phyloP scores from a whole-genome alignment of 805 yeast species.

The Danielozyma ontarioensis region DNA sequence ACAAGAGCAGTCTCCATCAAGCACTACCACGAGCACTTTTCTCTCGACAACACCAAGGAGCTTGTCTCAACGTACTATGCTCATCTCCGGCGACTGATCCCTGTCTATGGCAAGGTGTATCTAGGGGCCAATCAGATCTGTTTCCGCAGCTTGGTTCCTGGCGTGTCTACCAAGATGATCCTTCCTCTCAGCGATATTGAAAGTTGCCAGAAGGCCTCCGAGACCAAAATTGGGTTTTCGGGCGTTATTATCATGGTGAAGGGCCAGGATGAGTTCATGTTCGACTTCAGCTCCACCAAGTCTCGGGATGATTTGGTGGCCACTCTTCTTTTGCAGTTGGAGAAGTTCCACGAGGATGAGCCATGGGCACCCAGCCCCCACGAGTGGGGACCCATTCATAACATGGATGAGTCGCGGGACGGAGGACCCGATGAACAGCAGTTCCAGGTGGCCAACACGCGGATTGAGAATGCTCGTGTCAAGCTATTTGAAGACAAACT shows the following conservation, averaged over 20 bases:
- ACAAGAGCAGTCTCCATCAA: conserved; percentile 44
- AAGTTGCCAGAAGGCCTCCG: conserved; percentile 60
- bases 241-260: conserved; percentile 66
- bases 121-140: conserved; percentile 67
- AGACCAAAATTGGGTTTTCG: conserved; percentile 60
- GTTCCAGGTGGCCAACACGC: conserved; percentile 11
- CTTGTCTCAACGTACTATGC: conserved; percentile 67
- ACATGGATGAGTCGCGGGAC: conserved; percentile 4
- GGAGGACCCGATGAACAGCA: conserved; percentile 2
- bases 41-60: conserved; percentile 46
- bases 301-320: conserved; percentile 71
- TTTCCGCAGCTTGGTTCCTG: conserved; percentile 75
- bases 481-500: conserved; percentile 65
- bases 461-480: conserved; percentile 53
- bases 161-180: conserved; percentile 74
- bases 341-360: conserved; percentile 26
- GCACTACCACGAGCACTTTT: conserved; percentile 63
- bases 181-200: conserved; percentile 74
- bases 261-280: conserved; percentile 71
- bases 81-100: conserved; percentile 64
- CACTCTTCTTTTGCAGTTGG: conserved; percentile 47
- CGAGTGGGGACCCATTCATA: conserved; percentile 20
- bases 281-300: conserved; percentile 65
- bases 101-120: conserved; percentile 80
- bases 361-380: conserved; percentile 14